A percentile compares a stretch with the other conserved stretches of the same genome.
These are phyloP conservation scores for Viola odorata DNA, from an alignment of 345 rosid genomes.

Conservation along the genomic window DNA sequence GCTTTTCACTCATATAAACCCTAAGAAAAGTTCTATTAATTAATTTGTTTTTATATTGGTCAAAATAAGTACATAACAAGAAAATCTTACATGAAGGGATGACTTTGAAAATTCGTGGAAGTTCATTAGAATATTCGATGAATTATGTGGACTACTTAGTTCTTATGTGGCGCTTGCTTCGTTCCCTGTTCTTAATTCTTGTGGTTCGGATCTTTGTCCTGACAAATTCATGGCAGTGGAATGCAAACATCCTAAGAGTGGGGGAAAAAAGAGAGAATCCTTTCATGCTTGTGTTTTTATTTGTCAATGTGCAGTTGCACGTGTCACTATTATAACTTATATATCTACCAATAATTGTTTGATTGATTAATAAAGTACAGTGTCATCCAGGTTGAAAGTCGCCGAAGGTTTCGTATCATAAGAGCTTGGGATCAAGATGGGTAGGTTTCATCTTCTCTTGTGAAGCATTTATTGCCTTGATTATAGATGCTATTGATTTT, in stretches of 20 bases:
- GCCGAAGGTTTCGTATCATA: slow-evolving; percentile 68
- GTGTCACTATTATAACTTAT: background rate
- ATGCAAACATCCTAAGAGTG: background rate
- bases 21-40: no score
- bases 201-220: background rate
- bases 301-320: background rate
- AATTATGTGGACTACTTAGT: no score
- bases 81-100: no score
- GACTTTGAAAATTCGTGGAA: no score
- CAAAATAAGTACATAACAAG: no score
- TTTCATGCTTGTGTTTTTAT: background rate
- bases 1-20: no score
- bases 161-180: no score
- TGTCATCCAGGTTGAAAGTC: slow-evolving; percentile 67
- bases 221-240: background rate
- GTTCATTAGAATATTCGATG: no score
- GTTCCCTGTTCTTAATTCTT: no score
- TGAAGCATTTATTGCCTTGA: background rate
- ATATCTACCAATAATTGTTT: background rate
- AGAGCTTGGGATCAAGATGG: slow-evolving; percentile 95
- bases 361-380: background rate
- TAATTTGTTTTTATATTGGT: no score
- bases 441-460: slow-evolving; percentile 42
- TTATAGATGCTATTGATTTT: background rate
- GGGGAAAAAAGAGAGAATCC: background rate